Evolutionary conservation across 345 rosid genomes (phyloP).

Genomic region (Nephelium lappaceum): DNA sequence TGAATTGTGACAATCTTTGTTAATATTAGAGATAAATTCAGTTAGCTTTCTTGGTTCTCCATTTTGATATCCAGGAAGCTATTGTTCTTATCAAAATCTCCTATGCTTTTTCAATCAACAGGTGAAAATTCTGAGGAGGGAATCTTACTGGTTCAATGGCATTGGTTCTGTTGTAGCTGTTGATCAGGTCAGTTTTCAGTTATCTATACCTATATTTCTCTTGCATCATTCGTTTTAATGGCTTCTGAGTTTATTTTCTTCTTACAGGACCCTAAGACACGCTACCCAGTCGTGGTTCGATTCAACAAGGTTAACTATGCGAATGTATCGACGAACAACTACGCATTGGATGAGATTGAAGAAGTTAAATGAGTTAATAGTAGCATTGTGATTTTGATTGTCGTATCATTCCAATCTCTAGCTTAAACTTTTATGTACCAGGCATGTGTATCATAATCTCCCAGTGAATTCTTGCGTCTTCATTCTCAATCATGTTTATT

Average conservation of each 20-base stretch:
- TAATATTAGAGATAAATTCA: background rate
- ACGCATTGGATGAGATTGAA: slow-evolving; percentile 84
- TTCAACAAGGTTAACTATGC: slow-evolving; percentile 88
- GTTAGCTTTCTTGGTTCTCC: background rate
- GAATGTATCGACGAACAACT: slow-evolving; percentile 93
- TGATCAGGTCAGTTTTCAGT: slow-evolving; percentile 73
- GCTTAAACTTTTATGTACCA: slow-evolving; percentile 34
- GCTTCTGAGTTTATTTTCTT: background rate
- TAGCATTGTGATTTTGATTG: slow-evolving; percentile 27
- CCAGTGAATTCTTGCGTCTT: slow-evolving; percentile 14
- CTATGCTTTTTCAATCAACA: slow-evolving; percentile 24
- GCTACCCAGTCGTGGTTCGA: slow-evolving; percentile 94
- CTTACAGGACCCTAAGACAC: slow-evolving; percentile 72
- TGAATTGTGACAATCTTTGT: background rate
- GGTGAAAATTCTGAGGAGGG: slow-evolving; percentile 90
- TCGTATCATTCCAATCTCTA: slow-evolving; percentile 15
- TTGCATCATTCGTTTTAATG: background rate
- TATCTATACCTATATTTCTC: background rate
- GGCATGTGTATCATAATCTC: slow-evolving; percentile 34
- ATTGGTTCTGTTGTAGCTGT: slow-evolving; percentile 85
- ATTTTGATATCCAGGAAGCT: background rate
- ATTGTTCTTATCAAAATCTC: background rate
- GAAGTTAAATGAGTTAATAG: slow-evolving; percentile 54
- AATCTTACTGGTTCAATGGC: slow-evolving; percentile 91
- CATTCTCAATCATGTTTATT: slow-evolving; percentile 4